Conservation (phyloP, 2,329 filamentous ascomycete genomes). For the Aurifilum marmelostoma region DNA sequence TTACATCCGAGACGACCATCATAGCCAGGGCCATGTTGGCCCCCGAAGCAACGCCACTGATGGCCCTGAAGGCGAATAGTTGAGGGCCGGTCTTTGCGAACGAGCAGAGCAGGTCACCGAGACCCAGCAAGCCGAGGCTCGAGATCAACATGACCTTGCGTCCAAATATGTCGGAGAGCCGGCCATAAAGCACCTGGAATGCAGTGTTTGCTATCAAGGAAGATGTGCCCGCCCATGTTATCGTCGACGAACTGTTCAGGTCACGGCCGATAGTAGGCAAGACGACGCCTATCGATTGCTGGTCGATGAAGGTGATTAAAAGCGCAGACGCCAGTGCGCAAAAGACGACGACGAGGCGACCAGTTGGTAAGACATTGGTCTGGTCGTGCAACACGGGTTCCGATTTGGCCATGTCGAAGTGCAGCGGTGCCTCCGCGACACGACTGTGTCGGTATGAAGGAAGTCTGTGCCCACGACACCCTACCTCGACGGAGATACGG, state of each 20-base stretch:
- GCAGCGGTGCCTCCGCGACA: not conserved
- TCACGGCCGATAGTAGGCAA: constrained; percentile 56
- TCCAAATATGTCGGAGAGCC: constrained; percentile 63
- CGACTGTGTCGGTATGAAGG: not conserved
- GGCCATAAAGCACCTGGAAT: constrained; percentile 67
- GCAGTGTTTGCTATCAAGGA: constrained; percentile 61
- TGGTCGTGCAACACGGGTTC: constrained; percentile 48
- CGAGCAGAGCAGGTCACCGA: constrained; percentile 63
- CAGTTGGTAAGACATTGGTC: constrained; percentile 58
- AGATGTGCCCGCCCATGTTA: constrained; percentile 59
- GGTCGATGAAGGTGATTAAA: constrained; percentile 59
- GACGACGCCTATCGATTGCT: constrained; percentile 57
- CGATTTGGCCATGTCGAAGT: constrained; percentile 20
- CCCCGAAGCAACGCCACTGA: constrained; percentile 65
- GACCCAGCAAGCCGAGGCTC: constrained; percentile 53
- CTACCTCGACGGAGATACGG: no score
- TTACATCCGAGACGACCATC: constrained; percentile 65
- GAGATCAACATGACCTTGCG: constrained; percentile 61
- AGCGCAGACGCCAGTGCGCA: constrained; percentile 54
- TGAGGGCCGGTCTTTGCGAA: constrained; percentile 58
- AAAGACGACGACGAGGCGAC: constrained; percentile 55
- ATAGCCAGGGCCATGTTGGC: constrained; percentile 62
- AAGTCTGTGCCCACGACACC: no score
- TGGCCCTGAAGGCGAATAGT: constrained; percentile 63
- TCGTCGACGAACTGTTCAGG: constrained; percentile 50